Base-by-base conservation (phyloP, 495 filamentous ascomycete species). In the Aspergillus sparsus region DNA sequence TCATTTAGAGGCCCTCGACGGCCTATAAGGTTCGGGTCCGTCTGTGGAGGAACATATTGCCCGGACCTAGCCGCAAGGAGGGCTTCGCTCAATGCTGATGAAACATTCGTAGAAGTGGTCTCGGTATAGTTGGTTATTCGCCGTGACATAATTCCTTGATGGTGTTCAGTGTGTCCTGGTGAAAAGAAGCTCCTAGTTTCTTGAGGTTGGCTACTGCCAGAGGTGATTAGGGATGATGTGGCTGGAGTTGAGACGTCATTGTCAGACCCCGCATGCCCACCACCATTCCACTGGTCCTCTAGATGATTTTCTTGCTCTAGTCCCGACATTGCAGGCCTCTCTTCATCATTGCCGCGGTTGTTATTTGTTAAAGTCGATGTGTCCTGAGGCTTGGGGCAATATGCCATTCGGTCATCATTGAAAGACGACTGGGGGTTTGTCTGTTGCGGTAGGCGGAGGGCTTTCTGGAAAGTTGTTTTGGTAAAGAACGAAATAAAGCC, bases 401-500 rank as follows among this genome's bases (percentile, higher is more conserved):
- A 41, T 49, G 60, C 60, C 33, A 59, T 37, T 57, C 59, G 49
- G 59, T 55, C 51, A 61, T 66, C 54, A 50, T 55, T 56, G 32
- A 57, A 62, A 51, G 57, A 57, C 44, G 60, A 60, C 35, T 50
- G 60, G 42, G 58, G 11, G 54, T 56, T 49, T 47, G 62, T 57
- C 35, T 62, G 73, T 62, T 77, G 71, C 45, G 87, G 89, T 69
- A 88, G 85, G 61, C 88, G 86, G 60, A 86, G 84, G 61, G 87
- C 87, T 75, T 89, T 84, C 73, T 87, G 87, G 66, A 91, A 77
- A 68, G 90, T 88, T 53, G 89, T 85, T 63, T 89, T 89, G 67
- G 90, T 87, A 61, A 93, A 72, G 65, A 92, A 86, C 34, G 90
- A 81, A 57, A 93, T 82, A 57, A 90, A 80, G 70, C 82, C 85